These are phyloP conservation scores for Rubroboletus satanas DNA, from an alignment of 768 basidiomycete genomes.

Conservation along the genomic window DNA sequence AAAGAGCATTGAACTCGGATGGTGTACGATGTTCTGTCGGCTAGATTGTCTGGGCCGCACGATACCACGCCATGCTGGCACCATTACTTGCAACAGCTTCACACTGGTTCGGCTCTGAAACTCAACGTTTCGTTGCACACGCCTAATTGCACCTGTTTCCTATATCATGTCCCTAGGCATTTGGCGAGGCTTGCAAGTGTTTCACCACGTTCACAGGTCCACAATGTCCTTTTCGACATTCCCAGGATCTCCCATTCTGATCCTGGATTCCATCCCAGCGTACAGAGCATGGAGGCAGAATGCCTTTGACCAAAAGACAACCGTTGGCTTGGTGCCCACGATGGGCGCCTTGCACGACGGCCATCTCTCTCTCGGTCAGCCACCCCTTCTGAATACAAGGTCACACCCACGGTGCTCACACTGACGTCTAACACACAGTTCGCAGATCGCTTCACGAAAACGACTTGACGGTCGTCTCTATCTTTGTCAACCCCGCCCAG, in stretches of 20 bases:
- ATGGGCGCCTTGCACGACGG: conserved; percentile 98
- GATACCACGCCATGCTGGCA: too few species aligned
- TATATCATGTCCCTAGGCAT: conserved; percentile 8
- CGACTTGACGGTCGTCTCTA: conserved; percentile 85
- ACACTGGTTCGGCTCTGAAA: background rate
- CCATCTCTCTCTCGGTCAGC: conserved; percentile 83
- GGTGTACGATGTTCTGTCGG: too few species aligned
- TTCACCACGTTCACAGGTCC: background rate
- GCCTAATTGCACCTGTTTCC: background rate
- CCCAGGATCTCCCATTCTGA: conserved; percentile 36
- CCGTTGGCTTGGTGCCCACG: conserved; percentile 93
- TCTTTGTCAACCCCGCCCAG: conserved; percentile 98
- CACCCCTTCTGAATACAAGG: conserved; percentile 17
- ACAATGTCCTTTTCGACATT: conserved; percentile 22
- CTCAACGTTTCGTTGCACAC: background rate
- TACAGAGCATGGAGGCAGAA: conserved; percentile 72
- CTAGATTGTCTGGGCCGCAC: too few species aligned
- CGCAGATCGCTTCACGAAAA: conserved; percentile 70
- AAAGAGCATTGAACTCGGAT: too few species aligned
- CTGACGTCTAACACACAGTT: conserved; percentile 44
- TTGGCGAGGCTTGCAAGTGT: conserved; percentile 1
- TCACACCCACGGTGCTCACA: background rate
- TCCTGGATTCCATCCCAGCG: conserved; percentile 56
- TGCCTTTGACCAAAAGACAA: conserved; percentile 53
- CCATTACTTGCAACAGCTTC: background rate